Base-by-base conservation (phyloP, 441 rosid genomes). In the Omphalea diandra region DNA sequence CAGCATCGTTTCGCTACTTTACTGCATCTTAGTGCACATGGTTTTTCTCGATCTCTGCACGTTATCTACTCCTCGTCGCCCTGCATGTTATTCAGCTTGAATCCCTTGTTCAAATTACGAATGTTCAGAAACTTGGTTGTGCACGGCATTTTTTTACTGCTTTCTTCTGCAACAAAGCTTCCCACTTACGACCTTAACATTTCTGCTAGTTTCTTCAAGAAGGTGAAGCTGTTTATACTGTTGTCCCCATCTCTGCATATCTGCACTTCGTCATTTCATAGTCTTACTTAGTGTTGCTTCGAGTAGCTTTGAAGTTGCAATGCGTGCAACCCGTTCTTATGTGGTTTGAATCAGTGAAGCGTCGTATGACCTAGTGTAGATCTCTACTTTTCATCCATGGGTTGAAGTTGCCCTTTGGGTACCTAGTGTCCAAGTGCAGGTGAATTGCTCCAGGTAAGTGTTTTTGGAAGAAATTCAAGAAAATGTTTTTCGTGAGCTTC, bases 1-100 rank as follows among this genome's bases (percentile, higher is more conserved):
- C 74, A 71, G 88, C 87, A 71, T 74, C 78, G 69, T 84, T 77
- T 84, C 79, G 81, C 88, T 81, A 72, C 90, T 74, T 86, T 73
- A 84, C 88, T 86, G 85, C 95, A 72, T 79, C 83, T 77, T 83
- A 72, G 70, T 73, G 79, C 82, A 41, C 87, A 77, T 54, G 84
- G 85, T 81, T 83, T 80, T 73, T 72, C 77, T 74, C 73, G 84
- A 76, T 76, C 83, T 70, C 83, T 80, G 83, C 87, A 43, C 82
- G 44, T 74, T 70, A 24, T 71, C 88, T 73, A 65, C 79, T 71
- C 72, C 69, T 73, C 69, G 59, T 76, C 22, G 73, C 77, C 59
- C 83, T 71, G 73, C 77, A 63, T 71, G 72, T 75, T 75, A 32
- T 68, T 65, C 62, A 69, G 76, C 79, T 77, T 81, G 80, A 63